Evolutionary conservation across 768 basidiomycete species (phyloP), one percentile per base, ranked within the genome.

Genomic region (Naganishia vaughanmartiniae): DNA sequence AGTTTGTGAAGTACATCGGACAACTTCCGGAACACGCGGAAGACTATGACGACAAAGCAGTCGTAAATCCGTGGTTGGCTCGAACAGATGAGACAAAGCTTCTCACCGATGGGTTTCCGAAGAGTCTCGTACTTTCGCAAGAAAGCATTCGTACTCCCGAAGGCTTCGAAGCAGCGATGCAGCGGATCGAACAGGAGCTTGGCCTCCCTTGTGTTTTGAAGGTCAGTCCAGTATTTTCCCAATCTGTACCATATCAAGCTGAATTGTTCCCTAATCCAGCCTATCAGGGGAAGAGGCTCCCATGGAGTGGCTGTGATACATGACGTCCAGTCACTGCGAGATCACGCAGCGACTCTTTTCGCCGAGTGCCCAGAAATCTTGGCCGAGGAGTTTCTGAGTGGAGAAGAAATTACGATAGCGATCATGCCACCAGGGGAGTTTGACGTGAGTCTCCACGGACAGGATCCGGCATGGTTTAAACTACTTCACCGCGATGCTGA

Each of bases 351-450:
- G 33, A 53, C 19, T 3, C 33, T 66, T 15, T 66, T 54, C 36
- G 42, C 48, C 10, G 51, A 54, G 26, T 53, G 65, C 28, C 65
- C 51, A 17, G 48, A 66, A 33, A 53, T 66, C 65, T 42, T 53
- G 19, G 60, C 60, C 0, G 36, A 77, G 74, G 74, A 76, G 68
- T 79, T 74, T 67, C 63, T 72, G n/a, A 57, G 30, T 4, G 77
- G 74, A 4, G 77, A 80, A 60, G 79, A 80, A 56, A 73, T 77
- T 46, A 80, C 79, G 2, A 70, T 78, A 17, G 74, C 79, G 0
- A 72, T 80, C 42, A 74, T 80, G 75, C 77, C 79, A 21, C 76
- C 79, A 9, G 79, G 79, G 4, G 63, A 74, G 3, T 80, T 74
- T 60, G 65, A 72, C 1, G 77, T 76, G 53, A 69, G 75, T 72